phyloP scores from a whole-genome alignment of 1,139 yeast genomes.

The Candida tropicalis region DNA sequence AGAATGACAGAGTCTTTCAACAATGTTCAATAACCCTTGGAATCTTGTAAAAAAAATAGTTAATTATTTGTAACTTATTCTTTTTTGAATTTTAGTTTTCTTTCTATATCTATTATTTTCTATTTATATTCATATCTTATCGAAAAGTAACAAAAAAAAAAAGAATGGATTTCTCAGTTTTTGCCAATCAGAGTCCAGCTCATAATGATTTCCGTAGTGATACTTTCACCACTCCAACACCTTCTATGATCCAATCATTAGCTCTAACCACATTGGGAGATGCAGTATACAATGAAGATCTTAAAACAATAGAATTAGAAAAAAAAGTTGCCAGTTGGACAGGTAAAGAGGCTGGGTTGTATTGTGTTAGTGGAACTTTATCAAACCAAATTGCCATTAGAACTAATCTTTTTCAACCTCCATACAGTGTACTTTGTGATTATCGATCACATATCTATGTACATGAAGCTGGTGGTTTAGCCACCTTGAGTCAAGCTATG shows the following conservation, averaged over 20 bases:
- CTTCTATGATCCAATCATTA: conserved; percentile 37
- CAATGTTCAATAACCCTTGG: background rate
- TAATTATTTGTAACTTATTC: too few relatives aligned
- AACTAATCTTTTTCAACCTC: conserved; percentile 47
- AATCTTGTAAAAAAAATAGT: too few relatives aligned
- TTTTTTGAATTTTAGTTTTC: too few relatives aligned
- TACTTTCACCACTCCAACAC: conserved; percentile 49
- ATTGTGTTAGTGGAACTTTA: conserved; percentile 50
- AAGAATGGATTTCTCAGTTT: conserved; percentile 23
- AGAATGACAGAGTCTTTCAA: background rate
- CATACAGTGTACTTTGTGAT: conserved; percentile 46
- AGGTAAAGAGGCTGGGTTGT: conserved; percentile 46
- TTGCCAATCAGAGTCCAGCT: conserved; percentile 26
- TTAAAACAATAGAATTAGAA: conserved; percentile 36
- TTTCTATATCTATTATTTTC: background rate
- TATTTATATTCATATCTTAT: too few relatives aligned
- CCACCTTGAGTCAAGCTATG: conserved; percentile 50
- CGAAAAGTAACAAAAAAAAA: background rate
- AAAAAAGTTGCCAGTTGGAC: conserved; percentile 36
- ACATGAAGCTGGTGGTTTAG: conserved; percentile 50
- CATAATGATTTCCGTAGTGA: conserved; percentile 49
- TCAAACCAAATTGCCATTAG: conserved; percentile 48
- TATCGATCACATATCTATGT: conserved; percentile 41
- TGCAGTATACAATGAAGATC: conserved; percentile 48
- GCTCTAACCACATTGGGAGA: conserved; percentile 39